These are phyloP conservation scores for Dichomitus squalens DNA, from an alignment of 1,284 basidiomycete species.

Conservation along the genomic window DNA sequence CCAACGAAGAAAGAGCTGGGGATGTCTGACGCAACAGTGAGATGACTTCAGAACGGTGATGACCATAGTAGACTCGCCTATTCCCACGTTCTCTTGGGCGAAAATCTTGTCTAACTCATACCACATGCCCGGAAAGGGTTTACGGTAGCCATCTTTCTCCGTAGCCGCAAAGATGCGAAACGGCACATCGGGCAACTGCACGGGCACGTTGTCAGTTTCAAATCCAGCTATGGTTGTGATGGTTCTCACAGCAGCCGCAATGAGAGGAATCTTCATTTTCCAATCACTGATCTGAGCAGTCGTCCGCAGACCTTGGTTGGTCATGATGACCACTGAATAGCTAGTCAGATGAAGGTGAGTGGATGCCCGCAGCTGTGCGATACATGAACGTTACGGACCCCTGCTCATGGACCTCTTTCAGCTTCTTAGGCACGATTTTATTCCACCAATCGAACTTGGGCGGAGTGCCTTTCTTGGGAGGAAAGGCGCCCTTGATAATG, in stretches of 20 bases:
- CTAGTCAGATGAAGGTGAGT: constrained; percentile 37
- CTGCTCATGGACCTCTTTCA: constrained; percentile 59
- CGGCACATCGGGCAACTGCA: constrained; percentile 71
- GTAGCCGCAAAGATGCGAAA: constrained; percentile 83
- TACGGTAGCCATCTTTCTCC: constrained; percentile 78
- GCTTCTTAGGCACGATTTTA: constrained; percentile 59
- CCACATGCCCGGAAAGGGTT: constrained; percentile 92
- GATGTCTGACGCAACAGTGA: constrained; percentile 54
- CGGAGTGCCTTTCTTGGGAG: constrained; percentile 46
- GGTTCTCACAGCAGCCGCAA: constrained; percentile 65
- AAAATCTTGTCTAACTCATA: constrained; percentile 68
- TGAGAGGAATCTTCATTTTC: constrained; percentile 74
- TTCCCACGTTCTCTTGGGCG: constrained; percentile 54
- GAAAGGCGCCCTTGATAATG: constrained; percentile 66
- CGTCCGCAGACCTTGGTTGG: constrained; percentile 73
- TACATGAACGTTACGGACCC: constrained; percentile 50
- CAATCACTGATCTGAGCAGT: constrained; percentile 53
- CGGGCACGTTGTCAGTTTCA: background rate
- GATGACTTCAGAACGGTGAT: background rate
- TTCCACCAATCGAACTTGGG: constrained; percentile 82
- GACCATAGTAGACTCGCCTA: constrained; percentile 52
- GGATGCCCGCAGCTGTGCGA: background rate
- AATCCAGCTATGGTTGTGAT: background rate
- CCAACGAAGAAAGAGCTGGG: constrained; percentile 78
- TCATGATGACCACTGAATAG: constrained; percentile 76